Conservation (phyloP, 305 asterid genomes). For the Fraxinus dipetala region DNA sequence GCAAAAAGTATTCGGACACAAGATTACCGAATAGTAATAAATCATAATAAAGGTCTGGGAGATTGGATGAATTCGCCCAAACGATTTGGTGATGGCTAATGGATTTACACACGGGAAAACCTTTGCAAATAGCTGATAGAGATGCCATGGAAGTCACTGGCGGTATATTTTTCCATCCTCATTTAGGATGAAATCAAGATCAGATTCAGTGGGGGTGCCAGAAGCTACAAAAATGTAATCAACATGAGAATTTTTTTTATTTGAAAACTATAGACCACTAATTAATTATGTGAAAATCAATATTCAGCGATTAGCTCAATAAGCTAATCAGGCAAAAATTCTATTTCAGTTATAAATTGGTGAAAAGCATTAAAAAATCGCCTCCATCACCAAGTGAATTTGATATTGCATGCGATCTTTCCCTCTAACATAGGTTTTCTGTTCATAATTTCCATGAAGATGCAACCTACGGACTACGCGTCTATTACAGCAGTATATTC, state of each 20-base stretch:
- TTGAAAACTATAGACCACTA: neutral
- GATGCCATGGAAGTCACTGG: constrained; percentile 69
- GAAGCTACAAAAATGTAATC: constrained; percentile 43
- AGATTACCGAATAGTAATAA: too few relatives aligned
- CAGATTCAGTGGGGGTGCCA: constrained; percentile 90
- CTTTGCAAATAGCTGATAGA: constrained; percentile 63
- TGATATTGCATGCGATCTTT: constrained; percentile 80
- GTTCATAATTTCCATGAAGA: constrained; percentile 89
- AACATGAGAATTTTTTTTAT: neutral
- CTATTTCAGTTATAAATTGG: neutral
- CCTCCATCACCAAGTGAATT: constrained; percentile 84
- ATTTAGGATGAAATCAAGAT: constrained; percentile 59
- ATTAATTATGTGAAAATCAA: too few relatives aligned
- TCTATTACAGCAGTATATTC: constrained; percentile 79
- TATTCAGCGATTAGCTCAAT: too few relatives aligned
- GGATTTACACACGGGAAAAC: constrained; percentile 76
- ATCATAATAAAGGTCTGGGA: too few relatives aligned
- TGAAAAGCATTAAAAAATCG: constrained; percentile 16
- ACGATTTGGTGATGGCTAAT: constrained; percentile 68
- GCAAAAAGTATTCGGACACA: too few relatives aligned
- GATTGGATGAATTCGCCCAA: too few relatives aligned
- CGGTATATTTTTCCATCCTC: constrained; percentile 79
- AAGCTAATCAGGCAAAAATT: too few relatives aligned
- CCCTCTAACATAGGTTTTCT: constrained; percentile 87
- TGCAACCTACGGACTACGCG: constrained; percentile 94